These are phyloP conservation scores for Trichosporon sp. DNA, from an alignment of 1,284 basidiomycete species.

Conservation along the genomic window DNA sequence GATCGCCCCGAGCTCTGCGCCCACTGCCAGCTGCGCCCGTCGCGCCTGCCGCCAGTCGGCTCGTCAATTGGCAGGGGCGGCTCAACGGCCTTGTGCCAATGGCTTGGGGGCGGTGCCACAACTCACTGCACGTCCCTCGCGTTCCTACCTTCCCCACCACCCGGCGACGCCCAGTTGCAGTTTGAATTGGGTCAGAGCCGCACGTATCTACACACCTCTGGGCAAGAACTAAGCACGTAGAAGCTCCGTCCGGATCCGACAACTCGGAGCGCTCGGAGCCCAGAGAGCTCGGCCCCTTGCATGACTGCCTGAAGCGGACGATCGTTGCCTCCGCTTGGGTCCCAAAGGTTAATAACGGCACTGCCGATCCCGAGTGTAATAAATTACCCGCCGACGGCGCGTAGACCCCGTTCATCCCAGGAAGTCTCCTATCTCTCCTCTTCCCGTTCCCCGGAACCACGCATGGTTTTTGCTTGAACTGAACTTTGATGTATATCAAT, in stretches of 20 bases:
- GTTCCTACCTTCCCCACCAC: neutral
- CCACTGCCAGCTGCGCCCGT: neutral
- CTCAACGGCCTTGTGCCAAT: too few species aligned
- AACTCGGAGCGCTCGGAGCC: neutral
- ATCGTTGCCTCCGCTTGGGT: neutral
- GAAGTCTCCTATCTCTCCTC: neutral
- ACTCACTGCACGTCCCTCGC: neutral
- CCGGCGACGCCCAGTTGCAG: too few species aligned
- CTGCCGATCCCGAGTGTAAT: conserved; percentile 11
- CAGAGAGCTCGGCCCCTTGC: neutral
- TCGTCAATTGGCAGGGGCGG: neutral
- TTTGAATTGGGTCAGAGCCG: neutral
- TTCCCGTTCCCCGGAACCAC: conserved; percentile 10
- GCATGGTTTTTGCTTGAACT: neutral
- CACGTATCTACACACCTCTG: neutral
- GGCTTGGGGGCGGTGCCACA: neutral
- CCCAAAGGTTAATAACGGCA: neutral
- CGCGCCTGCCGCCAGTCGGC: neutral
- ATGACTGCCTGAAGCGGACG: neutral
- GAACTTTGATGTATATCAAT: neutral
- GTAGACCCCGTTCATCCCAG: neutral
- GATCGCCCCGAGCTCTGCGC: neutral
- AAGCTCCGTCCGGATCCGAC: conserved; percentile 5
- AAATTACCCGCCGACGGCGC: neutral
- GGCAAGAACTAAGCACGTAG: neutral